These are phyloP conservation scores for Fusarium sp. DNA, from an alignment of 2,329 filamentous ascomycete genomes.

Conservation along the genomic window DNA sequence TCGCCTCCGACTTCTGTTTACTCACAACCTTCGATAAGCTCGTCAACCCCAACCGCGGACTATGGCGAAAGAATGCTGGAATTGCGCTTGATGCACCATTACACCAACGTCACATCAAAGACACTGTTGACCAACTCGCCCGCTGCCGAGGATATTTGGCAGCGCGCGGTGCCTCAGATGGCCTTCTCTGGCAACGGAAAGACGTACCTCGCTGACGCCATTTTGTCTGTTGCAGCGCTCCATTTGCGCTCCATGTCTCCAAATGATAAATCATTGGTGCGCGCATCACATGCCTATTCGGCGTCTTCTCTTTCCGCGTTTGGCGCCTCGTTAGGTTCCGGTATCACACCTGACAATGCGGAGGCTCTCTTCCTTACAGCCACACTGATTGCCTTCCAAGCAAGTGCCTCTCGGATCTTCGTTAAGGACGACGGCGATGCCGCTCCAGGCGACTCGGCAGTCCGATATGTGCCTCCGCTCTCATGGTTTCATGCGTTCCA, in stretches of 20 bases:
- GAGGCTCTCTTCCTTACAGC: conserved; percentile 75
- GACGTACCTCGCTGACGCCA: conserved; percentile 73
- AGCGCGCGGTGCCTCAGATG: conserved; percentile 70
- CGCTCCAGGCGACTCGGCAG: conserved; percentile 55
- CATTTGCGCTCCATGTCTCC: conserved; percentile 71
- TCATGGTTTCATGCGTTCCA: conserved; percentile 78
- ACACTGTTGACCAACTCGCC: conserved; percentile 70
- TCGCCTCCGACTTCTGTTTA: conserved; percentile 55
- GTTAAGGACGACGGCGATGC: conserved; percentile 67
- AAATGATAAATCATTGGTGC: conserved; percentile 71
- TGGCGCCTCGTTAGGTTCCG: conserved; percentile 67
- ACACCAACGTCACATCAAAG: conserved; percentile 71
- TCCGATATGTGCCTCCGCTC: conserved; percentile 70
- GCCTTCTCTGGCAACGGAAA: conserved; percentile 72
- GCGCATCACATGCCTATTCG: conserved; percentile 76
- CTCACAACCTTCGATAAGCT: conserved; percentile 49
- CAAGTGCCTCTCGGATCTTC: conserved; percentile 74
- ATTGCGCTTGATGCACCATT: conserved; percentile 75
- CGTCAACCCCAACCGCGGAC: conserved; percentile 52
- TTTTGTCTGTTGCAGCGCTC: conserved; percentile 75
- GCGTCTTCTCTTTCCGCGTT: conserved; percentile 74
- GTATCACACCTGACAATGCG: conserved; percentile 72
- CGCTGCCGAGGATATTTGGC: conserved; percentile 70
- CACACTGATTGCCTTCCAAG: conserved; percentile 76
- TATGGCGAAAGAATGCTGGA: conserved; percentile 67